phyloP scores from a whole-genome alignment of 192 early-diverging fungal species.

The Gonapodya sp. region DNA sequence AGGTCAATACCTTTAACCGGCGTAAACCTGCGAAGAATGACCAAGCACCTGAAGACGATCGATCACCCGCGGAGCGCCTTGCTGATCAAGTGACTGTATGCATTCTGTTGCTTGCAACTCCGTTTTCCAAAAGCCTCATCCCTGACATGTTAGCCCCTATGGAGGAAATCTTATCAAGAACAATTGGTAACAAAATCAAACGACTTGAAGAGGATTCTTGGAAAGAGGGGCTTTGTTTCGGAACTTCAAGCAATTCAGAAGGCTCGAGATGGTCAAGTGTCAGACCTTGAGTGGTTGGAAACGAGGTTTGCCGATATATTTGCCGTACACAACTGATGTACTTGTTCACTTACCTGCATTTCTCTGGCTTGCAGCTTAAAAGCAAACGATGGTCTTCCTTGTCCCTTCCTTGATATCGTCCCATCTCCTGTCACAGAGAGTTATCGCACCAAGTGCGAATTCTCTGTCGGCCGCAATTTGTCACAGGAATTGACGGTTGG shows the following conservation, averaged over 20 bases:
- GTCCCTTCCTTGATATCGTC: slow-evolving; percentile 24
- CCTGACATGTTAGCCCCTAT: slow-evolving; percentile 14
- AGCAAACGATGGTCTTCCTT: slow-evolving; percentile 17
- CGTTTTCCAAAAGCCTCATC: slow-evolving; percentile 19
- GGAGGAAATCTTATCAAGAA: slow-evolving; percentile 11
- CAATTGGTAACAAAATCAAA: background rate
- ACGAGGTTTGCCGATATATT: background rate
- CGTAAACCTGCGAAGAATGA: slow-evolving; percentile 11
- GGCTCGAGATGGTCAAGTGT: background rate
- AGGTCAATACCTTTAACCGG: slow-evolving; percentile 5
- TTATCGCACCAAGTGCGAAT: slow-evolving; percentile 75
- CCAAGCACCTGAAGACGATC: slow-evolving; percentile 21
- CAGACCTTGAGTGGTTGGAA: background rate
- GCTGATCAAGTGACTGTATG: slow-evolving; percentile 62
- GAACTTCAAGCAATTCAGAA: background rate
- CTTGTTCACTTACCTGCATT: slow-evolving; percentile 14
- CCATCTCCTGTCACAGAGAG: slow-evolving; percentile 45
- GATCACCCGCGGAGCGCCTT: slow-evolving; percentile 47
- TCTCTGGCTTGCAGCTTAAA: slow-evolving; percentile 10
- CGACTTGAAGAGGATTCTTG: background rate
- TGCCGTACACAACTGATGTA: too few relatives aligned
- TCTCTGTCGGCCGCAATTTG: slow-evolving; percentile 51
- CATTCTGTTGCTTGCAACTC: slow-evolving; percentile 27
- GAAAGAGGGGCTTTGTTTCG: background rate
- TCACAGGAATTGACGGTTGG: slow-evolving; percentile 45